Percentiles rank a stretch among this genome's conserved stretches.
Evolutionary conservation across 2,329 filamentous ascomycete genomes (phyloP).

Genomic region (Cytospora mali): DNA sequence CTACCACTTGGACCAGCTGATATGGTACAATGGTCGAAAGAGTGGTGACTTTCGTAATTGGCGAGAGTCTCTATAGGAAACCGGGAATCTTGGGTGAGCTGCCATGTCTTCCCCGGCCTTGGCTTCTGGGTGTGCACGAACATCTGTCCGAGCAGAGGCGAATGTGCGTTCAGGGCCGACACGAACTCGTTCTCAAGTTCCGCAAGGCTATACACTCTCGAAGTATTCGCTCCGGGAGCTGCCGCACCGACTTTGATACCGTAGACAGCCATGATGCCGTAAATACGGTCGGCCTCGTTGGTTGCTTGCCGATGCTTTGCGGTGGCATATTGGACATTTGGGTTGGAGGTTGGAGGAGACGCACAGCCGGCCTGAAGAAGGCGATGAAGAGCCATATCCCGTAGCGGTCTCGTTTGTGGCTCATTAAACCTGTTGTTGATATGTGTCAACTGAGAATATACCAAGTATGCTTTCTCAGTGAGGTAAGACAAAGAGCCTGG

Average conservation of each 20-base stretch:
- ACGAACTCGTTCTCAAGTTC: slow-evolving; percentile 14
- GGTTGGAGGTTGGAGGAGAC: neutral
- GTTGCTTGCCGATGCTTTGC: neutral
- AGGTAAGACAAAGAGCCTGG: no score
- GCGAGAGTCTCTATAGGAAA: no score
- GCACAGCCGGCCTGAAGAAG: neutral
- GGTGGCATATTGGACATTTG: neutral
- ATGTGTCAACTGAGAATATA: no score
- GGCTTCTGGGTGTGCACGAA: slow-evolving; percentile 2
- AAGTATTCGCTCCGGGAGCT: neutral
- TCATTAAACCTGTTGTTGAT: no score
- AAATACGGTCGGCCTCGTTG: slow-evolving; percentile 3
- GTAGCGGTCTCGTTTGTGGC: no score
- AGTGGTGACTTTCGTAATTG: no score
- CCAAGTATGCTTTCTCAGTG: no score
- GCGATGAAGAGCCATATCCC: neutral
- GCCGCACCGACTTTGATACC: slow-evolving; percentile 2
- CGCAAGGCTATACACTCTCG: neutral
- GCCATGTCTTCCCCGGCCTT: slow-evolving; percentile 3
- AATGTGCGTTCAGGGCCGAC: neutral
- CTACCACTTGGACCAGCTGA: no score
- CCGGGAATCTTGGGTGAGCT: slow-evolving; percentile 17
- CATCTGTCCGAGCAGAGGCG: slow-evolving; percentile 7
- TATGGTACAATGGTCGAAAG: no score
- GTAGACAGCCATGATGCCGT: slow-evolving; percentile 15